Conservation (phyloP, 306 rosid species). For the Corylus avellana region DNA sequence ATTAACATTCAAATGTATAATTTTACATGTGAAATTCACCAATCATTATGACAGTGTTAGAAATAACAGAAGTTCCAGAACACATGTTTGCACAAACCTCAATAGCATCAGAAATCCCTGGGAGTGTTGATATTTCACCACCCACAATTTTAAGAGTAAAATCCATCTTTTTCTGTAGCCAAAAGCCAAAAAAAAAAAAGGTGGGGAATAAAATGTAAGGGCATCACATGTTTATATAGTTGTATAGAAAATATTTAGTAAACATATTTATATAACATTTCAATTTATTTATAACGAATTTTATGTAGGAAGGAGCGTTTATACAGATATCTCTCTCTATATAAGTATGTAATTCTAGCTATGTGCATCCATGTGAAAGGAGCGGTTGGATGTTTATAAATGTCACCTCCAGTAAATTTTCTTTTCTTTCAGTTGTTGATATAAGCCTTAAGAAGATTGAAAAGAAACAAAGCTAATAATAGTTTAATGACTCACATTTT, state of each 20-base stretch:
- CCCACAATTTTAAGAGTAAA: constrained; percentile 84
- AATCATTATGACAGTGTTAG: constrained; percentile 12
- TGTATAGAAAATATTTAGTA: background rate
- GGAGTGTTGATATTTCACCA: constrained; percentile 76
- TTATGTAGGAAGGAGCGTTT: background rate
- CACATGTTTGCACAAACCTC: constrained; percentile 57
- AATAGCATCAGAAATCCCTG: constrained; percentile 81
- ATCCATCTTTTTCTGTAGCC: constrained; percentile 79
- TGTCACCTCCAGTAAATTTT: constrained; percentile 3
- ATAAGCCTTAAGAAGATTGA: constrained; percentile 1
- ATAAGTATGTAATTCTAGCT: constrained; percentile 1
- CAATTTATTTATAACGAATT: background rate
- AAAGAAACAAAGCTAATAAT: constrained; percentile 20
- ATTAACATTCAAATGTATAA: background rate
- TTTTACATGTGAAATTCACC: constrained; percentile 1
- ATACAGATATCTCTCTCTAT: constrained; percentile 5
- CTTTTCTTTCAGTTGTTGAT: constrained; percentile 21
- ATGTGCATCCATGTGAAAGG: constrained; percentile 17
- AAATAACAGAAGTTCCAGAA: constrained; percentile 19
- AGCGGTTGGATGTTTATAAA: constrained; percentile 5
- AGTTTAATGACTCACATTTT: constrained; percentile 53
- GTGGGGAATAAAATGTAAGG: background rate
- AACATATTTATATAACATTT: background rate
- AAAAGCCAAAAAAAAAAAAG: constrained; percentile 22
- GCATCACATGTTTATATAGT: background rate